Conservation (phyloP, 2,329 filamentous ascomycete genomes). For the Epichloe bromicola region DNA sequence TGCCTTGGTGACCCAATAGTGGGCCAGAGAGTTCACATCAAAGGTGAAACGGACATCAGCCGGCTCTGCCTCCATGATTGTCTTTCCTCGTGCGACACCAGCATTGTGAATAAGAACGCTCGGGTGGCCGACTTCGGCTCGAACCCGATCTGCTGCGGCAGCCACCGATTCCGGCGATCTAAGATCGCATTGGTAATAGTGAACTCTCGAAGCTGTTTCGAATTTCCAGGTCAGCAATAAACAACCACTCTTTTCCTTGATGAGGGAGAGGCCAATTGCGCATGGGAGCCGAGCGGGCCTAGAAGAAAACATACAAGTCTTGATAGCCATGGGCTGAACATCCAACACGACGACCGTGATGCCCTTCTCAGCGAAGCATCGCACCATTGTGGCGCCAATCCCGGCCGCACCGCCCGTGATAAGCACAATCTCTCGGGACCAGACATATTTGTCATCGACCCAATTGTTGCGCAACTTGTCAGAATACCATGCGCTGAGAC, state of each 20-base stretch:
- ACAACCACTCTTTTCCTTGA: neutral
- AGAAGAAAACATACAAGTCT: slow-evolving; percentile 25
- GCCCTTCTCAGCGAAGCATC: slow-evolving; percentile 48
- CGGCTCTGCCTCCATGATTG: slow-evolving; percentile 44
- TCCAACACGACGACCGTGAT: slow-evolving; percentile 62
- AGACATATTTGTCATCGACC: slow-evolving; percentile 39
- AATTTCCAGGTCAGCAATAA: neutral
- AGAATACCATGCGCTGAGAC: slow-evolving; percentile 19
- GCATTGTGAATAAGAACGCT: slow-evolving; percentile 65
- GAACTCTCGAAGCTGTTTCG: slow-evolving; percentile 34
- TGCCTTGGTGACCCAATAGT: slow-evolving; percentile 52
- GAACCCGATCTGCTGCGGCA: slow-evolving; percentile 38
- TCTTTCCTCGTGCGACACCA: slow-evolving; percentile 47
- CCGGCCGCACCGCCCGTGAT: slow-evolving; percentile 65
- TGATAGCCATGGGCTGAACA: slow-evolving; percentile 46
- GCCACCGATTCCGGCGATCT: slow-evolving; percentile 42
- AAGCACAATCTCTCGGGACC: slow-evolving; percentile 56
- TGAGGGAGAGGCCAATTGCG: too few species aligned
- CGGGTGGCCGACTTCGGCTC: slow-evolving; percentile 44
- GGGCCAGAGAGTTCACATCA: slow-evolving; percentile 55
- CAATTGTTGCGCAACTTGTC: slow-evolving; percentile 23
- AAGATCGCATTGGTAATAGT: slow-evolving; percentile 59
- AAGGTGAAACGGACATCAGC: slow-evolving; percentile 53
- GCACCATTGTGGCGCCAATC: slow-evolving; percentile 55
- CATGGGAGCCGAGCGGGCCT: too few species aligned